Conservation (phyloP, 148 eudicot genomes). For the Mesembryanthemum crystallinum region DNA sequence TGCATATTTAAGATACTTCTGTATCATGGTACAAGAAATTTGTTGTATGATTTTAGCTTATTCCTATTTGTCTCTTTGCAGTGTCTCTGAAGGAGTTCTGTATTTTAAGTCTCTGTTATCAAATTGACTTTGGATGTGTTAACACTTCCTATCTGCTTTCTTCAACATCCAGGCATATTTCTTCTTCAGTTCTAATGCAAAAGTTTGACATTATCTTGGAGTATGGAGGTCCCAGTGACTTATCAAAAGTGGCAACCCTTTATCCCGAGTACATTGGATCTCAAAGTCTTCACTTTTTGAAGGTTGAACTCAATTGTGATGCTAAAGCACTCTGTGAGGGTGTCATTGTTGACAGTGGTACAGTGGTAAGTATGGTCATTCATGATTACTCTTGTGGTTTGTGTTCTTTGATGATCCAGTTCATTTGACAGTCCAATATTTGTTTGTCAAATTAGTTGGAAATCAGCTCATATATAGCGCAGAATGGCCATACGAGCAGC, state of each 20-base stretch:
- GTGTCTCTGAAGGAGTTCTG: background rate
- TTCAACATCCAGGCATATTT: constrained; percentile 42
- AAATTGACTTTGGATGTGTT: background rate
- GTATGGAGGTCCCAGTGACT: constrained; percentile 52
- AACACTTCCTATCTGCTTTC: constrained; percentile 9
- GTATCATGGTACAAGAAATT: background rate
- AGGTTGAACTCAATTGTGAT: constrained; percentile 46
- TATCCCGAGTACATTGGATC: constrained; percentile 28
- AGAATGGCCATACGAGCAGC: too few species aligned
- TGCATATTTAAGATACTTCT: background rate
- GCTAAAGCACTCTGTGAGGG: constrained; percentile 54
- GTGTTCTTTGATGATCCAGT: constrained; percentile 1
- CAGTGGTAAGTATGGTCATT: constrained; percentile 33
- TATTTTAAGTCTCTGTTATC: background rate
- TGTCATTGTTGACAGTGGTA: constrained; percentile 29
- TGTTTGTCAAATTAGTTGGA: background rate
- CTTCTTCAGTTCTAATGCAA: constrained; percentile 44
- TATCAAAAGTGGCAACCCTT: constrained; percentile 45
- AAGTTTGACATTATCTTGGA: constrained; percentile 57
- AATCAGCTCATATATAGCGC: too few species aligned
- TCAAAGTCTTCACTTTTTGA: constrained; percentile 50
- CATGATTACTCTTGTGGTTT: constrained; percentile 15
- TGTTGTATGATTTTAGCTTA: background rate
- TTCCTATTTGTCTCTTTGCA: background rate
- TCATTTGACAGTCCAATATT: background rate